Evolutionary conservation across 2,329 filamentous ascomycete genomes (phyloP).

Genomic region (Chaetothyriales sp.): DNA sequence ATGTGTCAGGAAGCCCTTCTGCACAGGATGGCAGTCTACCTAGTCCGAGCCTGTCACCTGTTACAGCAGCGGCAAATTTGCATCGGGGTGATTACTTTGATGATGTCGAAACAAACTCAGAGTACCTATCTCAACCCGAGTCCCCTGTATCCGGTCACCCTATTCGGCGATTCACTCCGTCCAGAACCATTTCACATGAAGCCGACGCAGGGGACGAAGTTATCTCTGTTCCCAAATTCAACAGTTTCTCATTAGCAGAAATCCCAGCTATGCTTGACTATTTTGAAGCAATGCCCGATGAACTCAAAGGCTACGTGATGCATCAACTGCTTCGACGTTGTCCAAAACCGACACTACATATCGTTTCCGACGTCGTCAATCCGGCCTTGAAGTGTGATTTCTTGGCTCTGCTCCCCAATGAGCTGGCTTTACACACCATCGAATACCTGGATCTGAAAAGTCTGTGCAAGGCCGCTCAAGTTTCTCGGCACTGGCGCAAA

Average conservation of each 20-base stretch:
- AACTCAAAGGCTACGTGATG: slow-evolving; percentile 93
- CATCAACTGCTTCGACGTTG: slow-evolving; percentile 86
- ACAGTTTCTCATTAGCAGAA: slow-evolving; percentile 47
- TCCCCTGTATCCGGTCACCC: slow-evolving; percentile 5
- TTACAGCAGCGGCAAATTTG: slow-evolving; percentile 61
- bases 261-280: slow-evolving; percentile 76
- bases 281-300: slow-evolving; percentile 80
- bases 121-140: slow-evolving; percentile 23
- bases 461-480: slow-evolving; percentile 78
- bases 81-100: slow-evolving; percentile 30
- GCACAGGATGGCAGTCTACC: slow-evolving; percentile 84
- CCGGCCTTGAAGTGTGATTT: slow-evolving; percentile 93
- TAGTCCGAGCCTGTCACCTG: slow-evolving; percentile 83
- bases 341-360: slow-evolving; percentile 72
- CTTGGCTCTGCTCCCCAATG: slow-evolving; percentile 64
- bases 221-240: slow-evolving; percentile 4
- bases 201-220: slow-evolving; percentile 3
- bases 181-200: background rate
- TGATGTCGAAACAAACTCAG: slow-evolving; percentile 32
- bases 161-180: slow-evolving; percentile 3
- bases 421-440: slow-evolving; percentile 76
- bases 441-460: slow-evolving; percentile 75
- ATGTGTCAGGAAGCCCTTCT: slow-evolving; percentile 51
- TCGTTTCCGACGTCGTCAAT: slow-evolving; percentile 82
- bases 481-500: slow-evolving; percentile 86